phyloP scores from a whole-genome alignment of 1,284 basidiomycete genomes.

The Cutaneotrichosporon cyanovorans region DNA sequence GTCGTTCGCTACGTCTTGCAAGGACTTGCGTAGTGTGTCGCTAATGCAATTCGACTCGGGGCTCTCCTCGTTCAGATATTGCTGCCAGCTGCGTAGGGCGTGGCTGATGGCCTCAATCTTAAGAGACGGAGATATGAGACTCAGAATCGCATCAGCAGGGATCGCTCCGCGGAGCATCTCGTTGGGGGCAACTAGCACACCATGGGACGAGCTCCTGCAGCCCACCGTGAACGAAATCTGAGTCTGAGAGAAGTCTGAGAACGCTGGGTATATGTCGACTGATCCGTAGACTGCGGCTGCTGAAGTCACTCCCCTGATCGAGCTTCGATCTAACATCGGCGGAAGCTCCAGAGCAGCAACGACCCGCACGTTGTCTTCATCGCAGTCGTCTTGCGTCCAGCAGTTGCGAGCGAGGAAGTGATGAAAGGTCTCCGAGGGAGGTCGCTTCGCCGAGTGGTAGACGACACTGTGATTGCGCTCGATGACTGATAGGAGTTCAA shows the following conservation, averaged over 20 bases:
- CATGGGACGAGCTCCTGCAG: background rate
- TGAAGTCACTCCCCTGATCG: background rate
- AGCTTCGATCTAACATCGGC: background rate
- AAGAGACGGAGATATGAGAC: background rate
- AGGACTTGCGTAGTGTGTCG: background rate
- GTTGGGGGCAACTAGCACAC: background rate
- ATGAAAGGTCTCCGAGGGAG: background rate
- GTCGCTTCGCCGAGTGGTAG: background rate
- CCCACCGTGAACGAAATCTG: slow-evolving; percentile 1
- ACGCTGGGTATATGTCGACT: background rate
- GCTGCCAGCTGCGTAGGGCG: background rate
- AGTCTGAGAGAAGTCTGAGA: background rate
- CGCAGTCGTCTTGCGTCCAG: background rate
- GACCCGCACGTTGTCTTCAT: background rate
- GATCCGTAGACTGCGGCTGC: background rate
- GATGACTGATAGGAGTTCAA: background rate
- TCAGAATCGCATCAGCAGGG: background rate
- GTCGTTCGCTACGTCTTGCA: background rate
- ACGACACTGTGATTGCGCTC: background rate
- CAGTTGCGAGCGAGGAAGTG: background rate
- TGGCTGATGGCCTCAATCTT: background rate
- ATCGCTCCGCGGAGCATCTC: background rate
- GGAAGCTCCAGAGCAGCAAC: slow-evolving; percentile 1
- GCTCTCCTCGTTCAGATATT: background rate
- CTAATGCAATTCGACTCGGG: background rate